phyloP scores from a whole-genome alignment of 129 eudicot species.

The Silybum marianum region DNA sequence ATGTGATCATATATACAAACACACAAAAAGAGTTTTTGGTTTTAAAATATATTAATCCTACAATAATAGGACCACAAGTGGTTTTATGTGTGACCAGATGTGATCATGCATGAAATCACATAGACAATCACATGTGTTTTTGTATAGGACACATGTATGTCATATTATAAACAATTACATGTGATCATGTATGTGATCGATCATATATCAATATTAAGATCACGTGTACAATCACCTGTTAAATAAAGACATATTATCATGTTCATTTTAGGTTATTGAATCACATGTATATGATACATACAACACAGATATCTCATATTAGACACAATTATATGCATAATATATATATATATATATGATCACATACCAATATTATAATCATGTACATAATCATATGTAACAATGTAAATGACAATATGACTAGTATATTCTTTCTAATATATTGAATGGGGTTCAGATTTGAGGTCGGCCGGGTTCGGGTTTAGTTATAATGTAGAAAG shows the following conservation, averaged over 20 bases:
- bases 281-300: not conserved
- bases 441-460: no score
- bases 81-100: not conserved
- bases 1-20: not conserved
- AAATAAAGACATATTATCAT: not conserved
- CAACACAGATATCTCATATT: no score
- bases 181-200: not conserved
- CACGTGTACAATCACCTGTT: not conserved
- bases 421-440: no score
- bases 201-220: not conserved
- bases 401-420: no score
- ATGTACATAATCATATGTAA: no score
- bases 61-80: not conserved
- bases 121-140: not conserved
- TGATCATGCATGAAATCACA: not conserved
- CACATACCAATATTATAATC: no score
- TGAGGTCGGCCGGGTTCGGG: no score
- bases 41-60: no score
- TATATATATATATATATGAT: no score
- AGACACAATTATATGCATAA: no score
- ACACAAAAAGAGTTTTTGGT: not conserved
- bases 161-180: not conserved
- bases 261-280: no score
- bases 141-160: not conserved
- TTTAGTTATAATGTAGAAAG: no score